Evolutionary conservation across 495 filamentous ascomycete species (phyloP).

Genomic region (Penicillium malachiteum): DNA sequence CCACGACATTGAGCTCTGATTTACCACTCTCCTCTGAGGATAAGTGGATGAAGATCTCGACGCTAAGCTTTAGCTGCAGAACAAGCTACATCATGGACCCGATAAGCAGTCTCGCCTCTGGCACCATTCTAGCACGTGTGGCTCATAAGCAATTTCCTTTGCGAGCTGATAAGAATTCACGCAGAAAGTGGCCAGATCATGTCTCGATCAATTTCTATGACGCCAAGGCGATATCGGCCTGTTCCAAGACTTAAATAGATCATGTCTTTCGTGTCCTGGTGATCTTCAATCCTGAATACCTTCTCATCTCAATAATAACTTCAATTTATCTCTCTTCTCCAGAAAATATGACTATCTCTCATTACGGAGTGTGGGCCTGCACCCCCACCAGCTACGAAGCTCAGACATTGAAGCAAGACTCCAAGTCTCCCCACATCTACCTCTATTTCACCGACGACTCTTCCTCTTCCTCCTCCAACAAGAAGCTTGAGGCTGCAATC

Average conservation of each 20-base stretch:
- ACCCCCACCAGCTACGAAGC: slow-evolving; percentile 24
- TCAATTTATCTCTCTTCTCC: neutral
- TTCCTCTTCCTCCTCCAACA: slow-evolving; percentile 12
- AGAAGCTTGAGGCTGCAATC: slow-evolving; percentile 24
- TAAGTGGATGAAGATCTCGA: slow-evolving; percentile 1
- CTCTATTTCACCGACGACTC: slow-evolving; percentile 28
- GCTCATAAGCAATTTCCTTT: slow-evolving; percentile 1
- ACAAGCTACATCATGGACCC: slow-evolving; percentile 13
- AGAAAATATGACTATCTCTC: slow-evolving; percentile 21
- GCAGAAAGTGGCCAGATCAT: neutral
- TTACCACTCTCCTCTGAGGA: neutral
- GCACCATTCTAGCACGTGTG: slow-evolving; percentile 12
- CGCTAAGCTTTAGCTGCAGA: slow-evolving; percentile 18
- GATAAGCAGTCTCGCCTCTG: neutral
- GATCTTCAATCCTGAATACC: too few species aligned
- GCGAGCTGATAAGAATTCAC: neutral
- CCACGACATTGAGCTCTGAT: neutral
- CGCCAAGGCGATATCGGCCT: neutral
- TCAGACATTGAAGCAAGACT: slow-evolving; percentile 21
- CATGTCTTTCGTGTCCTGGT: neutral
- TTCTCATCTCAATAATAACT: too few species aligned
- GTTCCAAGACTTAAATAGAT: neutral
- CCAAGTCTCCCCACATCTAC: slow-evolving; percentile 29
- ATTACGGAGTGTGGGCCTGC: slow-evolving; percentile 32
- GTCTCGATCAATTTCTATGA: neutral